Percentiles rank a stretch among this genome's conserved stretches.
Conservation (phyloP, 2,329 filamentous ascomycete genomes). For the Chaetomium strumarium region DNA sequence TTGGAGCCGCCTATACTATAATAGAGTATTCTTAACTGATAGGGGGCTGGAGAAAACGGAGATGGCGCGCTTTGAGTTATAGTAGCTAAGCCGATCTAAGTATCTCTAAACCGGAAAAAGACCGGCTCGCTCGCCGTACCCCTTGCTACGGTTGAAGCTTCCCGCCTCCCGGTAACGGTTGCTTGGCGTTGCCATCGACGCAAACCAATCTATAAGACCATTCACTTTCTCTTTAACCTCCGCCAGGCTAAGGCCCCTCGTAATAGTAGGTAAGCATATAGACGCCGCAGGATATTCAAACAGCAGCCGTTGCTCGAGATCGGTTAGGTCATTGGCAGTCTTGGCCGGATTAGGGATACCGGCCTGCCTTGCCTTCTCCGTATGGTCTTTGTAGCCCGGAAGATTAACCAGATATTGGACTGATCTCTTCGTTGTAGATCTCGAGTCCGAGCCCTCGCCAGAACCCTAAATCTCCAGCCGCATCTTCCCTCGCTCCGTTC, state of each 20-base stretch:
- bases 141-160: no score
- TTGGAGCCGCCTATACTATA: no score
- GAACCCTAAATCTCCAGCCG: no score
- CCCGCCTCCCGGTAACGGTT: no score
- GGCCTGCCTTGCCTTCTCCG: conserved; percentile 4
- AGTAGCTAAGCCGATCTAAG: no score
- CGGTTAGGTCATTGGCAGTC: background rate
- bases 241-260: background rate
- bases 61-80: no score
- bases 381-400: background rate
- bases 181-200: conserved; percentile 2
- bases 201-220: conserved; percentile 5
- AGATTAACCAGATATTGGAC: conserved; percentile 1
- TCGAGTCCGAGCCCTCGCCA: background rate
- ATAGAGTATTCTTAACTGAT: no score
- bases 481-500: no score
- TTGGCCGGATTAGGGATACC: conserved; percentile 3
- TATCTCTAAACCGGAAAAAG: no score
- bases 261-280: conserved; percentile 3
- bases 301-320: conserved; percentile 8
- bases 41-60: no score
- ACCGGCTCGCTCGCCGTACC: no score
- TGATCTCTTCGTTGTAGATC: conserved; percentile 1
- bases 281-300: conserved; percentile 2
- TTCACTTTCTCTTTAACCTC: background rate